These are phyloP conservation scores for Suhomyces sp. DNA, from an alignment of 805 yeast genomes.

Conservation along the genomic window DNA sequence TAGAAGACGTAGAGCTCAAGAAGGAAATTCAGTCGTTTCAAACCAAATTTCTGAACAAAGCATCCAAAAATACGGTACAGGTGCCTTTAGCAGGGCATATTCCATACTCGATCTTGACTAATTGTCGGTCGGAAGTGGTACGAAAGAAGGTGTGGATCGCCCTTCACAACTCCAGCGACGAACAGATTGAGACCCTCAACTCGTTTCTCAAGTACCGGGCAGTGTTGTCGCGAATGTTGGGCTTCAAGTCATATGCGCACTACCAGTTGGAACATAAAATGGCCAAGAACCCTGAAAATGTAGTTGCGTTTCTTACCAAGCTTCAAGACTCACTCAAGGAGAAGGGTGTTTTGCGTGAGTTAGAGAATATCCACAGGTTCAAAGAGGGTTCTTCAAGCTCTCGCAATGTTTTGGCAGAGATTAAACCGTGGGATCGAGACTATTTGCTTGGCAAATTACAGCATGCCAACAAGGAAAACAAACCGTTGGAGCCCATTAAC, in stretches of 20 bases:
- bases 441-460: slow-evolving; percentile 38
- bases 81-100: slow-evolving; percentile 53
- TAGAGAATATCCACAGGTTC: slow-evolving; percentile 44
- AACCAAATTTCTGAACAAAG: slow-evolving; percentile 18
- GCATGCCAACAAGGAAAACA: slow-evolving; percentile 3
- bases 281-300: slow-evolving; percentile 81
- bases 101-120: slow-evolving; percentile 62
- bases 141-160: slow-evolving; percentile 74
- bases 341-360: slow-evolving; percentile 55
- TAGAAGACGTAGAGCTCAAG: slow-evolving; percentile 20
- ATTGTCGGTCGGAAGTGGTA: slow-evolving; percentile 52
- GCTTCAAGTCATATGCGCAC: slow-evolving; percentile 65
- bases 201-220: slow-evolving; percentile 64
- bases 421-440: slow-evolving; percentile 93
- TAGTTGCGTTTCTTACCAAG: slow-evolving; percentile 61
- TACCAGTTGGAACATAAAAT: slow-evolving; percentile 86
- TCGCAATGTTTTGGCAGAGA: slow-evolving; percentile 9
- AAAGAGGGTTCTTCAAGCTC: slow-evolving; percentile 13
- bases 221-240: slow-evolving; percentile 68
- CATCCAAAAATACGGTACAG: slow-evolving; percentile 10
- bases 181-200: slow-evolving; percentile 60
- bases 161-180: slow-evolving; percentile 59
- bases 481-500: slow-evolving; percentile 46
- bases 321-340: slow-evolving; percentile 49
- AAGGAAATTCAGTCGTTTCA: slow-evolving; percentile 27